Conservation (phyloP, 208 protist species). For the Trypanosoma rangeli region DNA sequence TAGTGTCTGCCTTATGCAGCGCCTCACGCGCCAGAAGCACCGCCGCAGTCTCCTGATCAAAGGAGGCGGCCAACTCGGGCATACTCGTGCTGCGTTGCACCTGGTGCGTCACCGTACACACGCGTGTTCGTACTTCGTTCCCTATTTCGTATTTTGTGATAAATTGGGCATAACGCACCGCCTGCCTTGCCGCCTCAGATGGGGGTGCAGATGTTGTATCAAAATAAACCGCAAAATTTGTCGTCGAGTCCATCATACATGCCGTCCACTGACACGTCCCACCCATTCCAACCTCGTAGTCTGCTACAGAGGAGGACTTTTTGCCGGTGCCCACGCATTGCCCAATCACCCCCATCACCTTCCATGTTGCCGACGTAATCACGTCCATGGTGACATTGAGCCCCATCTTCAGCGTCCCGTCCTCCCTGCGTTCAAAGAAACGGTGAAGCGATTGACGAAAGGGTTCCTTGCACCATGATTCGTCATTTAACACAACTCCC, state of each 20-base stretch:
- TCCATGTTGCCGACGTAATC: conserved; percentile 94
- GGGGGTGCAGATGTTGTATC: conserved; percentile 84
- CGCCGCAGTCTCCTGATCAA: conserved; percentile 98
- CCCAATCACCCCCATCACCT: conserved; percentile 95
- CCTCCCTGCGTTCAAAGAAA: conserved; percentile 83
- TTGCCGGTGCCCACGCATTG: conserved; percentile 92
- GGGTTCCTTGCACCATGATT: conserved; percentile 96
- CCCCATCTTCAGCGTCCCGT: conserved; percentile 89
- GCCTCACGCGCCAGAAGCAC: conserved; percentile 97
- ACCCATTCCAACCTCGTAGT: conserved; percentile 95
- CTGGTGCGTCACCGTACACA: conserved; percentile 82
- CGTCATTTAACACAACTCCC: conserved; percentile 95
- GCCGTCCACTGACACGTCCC: conserved; percentile 97
- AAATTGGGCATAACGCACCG: conserved; percentile 91
- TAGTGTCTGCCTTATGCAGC: conserved; percentile 95
- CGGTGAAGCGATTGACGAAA: conserved; percentile 94
- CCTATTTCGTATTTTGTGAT: conserved; percentile 96
- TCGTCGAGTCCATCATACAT: conserved; percentile 91
- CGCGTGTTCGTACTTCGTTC: conserved; percentile 74
- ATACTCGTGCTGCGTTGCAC: conserved; percentile 52
- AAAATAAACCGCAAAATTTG: conserved; percentile 97
- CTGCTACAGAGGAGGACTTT: conserved; percentile 84
- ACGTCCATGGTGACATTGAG: conserved; percentile 97
- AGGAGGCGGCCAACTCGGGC: conserved; percentile 77
- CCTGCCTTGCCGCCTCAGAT: conserved; percentile 28